Evolutionary conservation across 2,329 filamentous ascomycete genomes (phyloP).

Genomic region (Orbilia javanica): DNA sequence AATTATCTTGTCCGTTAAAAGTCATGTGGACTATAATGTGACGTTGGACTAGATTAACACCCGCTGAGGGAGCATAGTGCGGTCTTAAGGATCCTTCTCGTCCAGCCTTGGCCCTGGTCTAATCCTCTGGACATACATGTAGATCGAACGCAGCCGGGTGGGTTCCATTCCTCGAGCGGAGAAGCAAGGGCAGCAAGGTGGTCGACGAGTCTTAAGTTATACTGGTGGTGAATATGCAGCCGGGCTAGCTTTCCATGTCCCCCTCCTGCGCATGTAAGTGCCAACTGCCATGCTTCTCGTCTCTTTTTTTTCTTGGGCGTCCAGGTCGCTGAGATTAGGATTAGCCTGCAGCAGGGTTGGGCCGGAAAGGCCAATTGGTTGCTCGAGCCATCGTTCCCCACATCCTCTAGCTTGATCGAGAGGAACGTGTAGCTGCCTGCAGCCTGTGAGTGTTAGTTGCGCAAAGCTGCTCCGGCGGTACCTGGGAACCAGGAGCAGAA

Average conservation of each 20-base stretch:
- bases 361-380: conserved; percentile 36
- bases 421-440: conserved; percentile 38
- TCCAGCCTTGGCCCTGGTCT: conserved; percentile 49
- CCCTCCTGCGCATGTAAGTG: conserved; percentile 21
- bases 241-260: conserved; percentile 41
- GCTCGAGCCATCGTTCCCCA: conserved; percentile 12
- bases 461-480: conserved; percentile 49
- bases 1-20: conserved; percentile 21
- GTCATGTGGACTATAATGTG: conserved; percentile 58
- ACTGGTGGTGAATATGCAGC: conserved; percentile 33
- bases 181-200: conserved; percentile 38
- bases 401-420: conserved; percentile 48
- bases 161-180: conserved; percentile 40
- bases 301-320: conserved; percentile 21
- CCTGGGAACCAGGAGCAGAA: conserved; percentile 38
- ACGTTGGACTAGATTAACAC: conserved; percentile 44
- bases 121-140: conserved; percentile 7
- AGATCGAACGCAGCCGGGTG: conserved; percentile 42
- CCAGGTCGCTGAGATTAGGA: conserved; percentile 15
- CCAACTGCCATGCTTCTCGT: conserved; percentile 38
- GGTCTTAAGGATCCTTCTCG: conserved; percentile 54
- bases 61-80: conserved; percentile 27
- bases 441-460: conserved; percentile 58
- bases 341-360: conserved; percentile 5
- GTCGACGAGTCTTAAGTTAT: conserved; percentile 16